Evolutionary conservation across 768 basidiomycete genomes (phyloP).

Genomic region (Boletus eberwhitei): DNA sequence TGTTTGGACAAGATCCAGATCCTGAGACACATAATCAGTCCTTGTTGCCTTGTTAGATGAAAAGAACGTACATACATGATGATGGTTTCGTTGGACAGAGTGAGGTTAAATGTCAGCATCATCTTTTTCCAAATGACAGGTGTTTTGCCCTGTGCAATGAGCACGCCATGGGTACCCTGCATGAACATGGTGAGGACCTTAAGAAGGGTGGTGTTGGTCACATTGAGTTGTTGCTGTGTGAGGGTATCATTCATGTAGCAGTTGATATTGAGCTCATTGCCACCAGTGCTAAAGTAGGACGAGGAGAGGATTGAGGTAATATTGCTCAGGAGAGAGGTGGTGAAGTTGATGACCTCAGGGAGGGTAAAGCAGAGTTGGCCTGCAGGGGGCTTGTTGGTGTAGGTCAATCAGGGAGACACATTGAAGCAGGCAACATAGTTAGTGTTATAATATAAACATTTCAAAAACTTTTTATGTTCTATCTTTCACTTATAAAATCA

Average conservation of each 20-base stretch:
- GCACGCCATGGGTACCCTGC: constrained; percentile 51
- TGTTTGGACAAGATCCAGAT: constrained; percentile 48
- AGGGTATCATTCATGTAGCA: no score
- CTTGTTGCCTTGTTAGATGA: neutral
- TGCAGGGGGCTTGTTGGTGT: constrained; percentile 73
- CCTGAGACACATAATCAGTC: constrained; percentile 12
- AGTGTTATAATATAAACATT: no score
- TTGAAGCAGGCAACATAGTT: constrained; percentile 69
- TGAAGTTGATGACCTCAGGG: constrained; percentile 57
- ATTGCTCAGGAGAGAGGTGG: constrained; percentile 47
- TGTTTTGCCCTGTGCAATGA: constrained; percentile 59
- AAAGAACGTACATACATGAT: constrained; percentile 38
- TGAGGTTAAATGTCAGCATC: constrained; percentile 36
- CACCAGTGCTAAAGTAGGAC: no score
- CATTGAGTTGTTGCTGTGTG: no score
- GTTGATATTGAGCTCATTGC: no score
- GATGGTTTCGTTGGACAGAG: constrained; percentile 39
- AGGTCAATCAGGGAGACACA: constrained; percentile 54
- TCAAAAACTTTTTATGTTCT: no score
- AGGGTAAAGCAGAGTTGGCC: constrained; percentile 78
- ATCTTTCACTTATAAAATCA: no score
- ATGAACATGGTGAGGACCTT: constrained; percentile 69
- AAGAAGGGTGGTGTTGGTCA: no score
- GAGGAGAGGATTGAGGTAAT: constrained; percentile 53
- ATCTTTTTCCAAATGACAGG: constrained; percentile 83